These are phyloP conservation scores for Claviceps cyperi DNA, from an alignment of 2,329 filamentous ascomycete species.

Conservation along the genomic window DNA sequence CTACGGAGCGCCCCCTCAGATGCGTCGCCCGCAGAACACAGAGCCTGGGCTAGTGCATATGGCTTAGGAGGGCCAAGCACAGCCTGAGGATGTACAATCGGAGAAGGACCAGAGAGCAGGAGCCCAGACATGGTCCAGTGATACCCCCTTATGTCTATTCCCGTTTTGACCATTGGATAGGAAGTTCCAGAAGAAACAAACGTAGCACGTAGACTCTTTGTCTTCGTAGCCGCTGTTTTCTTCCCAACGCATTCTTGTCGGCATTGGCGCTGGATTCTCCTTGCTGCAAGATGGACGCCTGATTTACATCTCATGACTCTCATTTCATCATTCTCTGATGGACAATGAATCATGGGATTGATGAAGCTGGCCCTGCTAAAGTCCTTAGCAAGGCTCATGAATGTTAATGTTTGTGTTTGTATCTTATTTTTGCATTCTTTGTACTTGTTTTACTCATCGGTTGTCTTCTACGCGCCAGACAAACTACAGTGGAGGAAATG, in stretches of 20 bases:
- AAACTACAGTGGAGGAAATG: background rate
- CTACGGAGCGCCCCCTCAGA: conserved; percentile 48
- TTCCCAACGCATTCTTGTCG: background rate
- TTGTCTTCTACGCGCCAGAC: background rate
- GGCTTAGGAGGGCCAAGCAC: conserved; percentile 17
- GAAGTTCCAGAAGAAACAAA: background rate
- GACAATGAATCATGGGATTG: too few relatives aligned
- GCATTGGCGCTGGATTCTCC: background rate
- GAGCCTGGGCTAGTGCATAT: conserved; percentile 41
- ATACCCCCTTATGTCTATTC: conserved; percentile 11
- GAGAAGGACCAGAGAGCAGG: background rate
- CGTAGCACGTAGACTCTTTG: background rate
- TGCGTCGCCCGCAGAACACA: conserved; percentile 61
- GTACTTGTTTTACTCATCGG: background rate
- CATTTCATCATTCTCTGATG: too few relatives aligned
- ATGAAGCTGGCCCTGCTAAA: too few relatives aligned
- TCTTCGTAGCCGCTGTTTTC: background rate
- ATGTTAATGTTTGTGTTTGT: background rate
- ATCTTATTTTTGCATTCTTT: background rate
- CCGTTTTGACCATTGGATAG: background rate
- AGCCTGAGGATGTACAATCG: background rate
- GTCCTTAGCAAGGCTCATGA: too few relatives aligned
- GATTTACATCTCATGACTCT: too few relatives aligned
- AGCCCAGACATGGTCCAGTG: conserved; percentile 5
- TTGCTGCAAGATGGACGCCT: too few relatives aligned